A percentile compares a stretch with the other conserved stretches of the same genome.
Conservation (phyloP, 306 rosid species). For the Hylodesmum podocarpum region DNA sequence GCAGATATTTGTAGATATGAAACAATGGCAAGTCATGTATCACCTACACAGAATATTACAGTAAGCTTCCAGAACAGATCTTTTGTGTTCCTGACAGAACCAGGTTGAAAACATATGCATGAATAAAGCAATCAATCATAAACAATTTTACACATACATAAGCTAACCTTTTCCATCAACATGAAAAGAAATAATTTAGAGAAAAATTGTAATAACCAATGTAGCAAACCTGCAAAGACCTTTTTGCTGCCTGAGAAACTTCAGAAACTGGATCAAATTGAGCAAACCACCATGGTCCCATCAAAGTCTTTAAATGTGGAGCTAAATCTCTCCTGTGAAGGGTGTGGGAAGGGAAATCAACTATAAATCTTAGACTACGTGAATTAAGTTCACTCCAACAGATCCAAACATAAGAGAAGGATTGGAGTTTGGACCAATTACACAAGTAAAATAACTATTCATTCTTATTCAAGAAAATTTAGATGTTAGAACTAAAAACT, state of each 20-base stretch:
- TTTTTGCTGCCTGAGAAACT: slow-evolving; percentile 90
- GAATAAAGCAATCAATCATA: slow-evolving; percentile 3
- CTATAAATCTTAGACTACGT: slow-evolving; percentile 13
- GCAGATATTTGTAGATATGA: background rate
- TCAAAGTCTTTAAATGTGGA: slow-evolving; percentile 82
- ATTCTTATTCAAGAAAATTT: slow-evolving; percentile 7
- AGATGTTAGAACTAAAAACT: slow-evolving; percentile 14
- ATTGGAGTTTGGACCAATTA: background rate
- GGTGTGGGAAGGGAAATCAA: slow-evolving; percentile 22
- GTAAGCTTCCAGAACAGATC: background rate
- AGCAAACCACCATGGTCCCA: slow-evolving; percentile 99
- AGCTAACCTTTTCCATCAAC: slow-evolving; percentile 2
- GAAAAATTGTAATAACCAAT: slow-evolving; percentile 21
- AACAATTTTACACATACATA: background rate
- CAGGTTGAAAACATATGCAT: slow-evolving; percentile 12
- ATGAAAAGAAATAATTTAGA: slow-evolving; percentile 1
- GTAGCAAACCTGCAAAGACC: slow-evolving; percentile 84
- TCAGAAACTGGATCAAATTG: slow-evolving; percentile 93
- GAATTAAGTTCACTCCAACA: slow-evolving; percentile 19
- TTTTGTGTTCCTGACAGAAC: background rate
- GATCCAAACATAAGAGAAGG: slow-evolving; percentile 4
- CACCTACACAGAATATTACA: background rate
- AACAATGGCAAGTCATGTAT: background rate
- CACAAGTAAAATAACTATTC: background rate
- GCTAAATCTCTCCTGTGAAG: slow-evolving; percentile 90